phyloP scores from a whole-genome alignment of 2,329 filamentous ascomycete species.

The Bipolaris zeicola region DNA sequence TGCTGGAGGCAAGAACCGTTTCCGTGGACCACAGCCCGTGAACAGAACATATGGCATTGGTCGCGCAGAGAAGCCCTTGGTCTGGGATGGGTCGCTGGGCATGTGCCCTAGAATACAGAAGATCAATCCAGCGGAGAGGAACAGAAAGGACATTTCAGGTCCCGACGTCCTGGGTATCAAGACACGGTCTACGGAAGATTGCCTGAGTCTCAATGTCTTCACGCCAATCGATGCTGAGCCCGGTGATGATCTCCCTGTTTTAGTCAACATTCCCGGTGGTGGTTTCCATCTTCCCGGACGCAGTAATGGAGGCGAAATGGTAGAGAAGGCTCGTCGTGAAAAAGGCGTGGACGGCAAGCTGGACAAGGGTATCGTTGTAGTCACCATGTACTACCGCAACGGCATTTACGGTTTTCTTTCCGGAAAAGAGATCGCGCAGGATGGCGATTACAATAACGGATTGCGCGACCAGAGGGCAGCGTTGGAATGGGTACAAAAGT shows the following conservation, averaged over 20 bases:
- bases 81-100: conserved; percentile 38
- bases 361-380: conserved; percentile 41
- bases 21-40: conserved; percentile 40
- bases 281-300: conserved; percentile 49
- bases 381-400: conserved; percentile 45
- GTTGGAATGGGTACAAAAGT: conserved; percentile 51
- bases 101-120: conserved; percentile 45
- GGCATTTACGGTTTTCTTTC: conserved; percentile 54
- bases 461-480: conserved; percentile 49
- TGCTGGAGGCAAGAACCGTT: conserved; percentile 37
- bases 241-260: conserved; percentile 44
- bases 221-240: conserved; percentile 40
- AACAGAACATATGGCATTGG: conserved; percentile 34
- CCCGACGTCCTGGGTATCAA: conserved; percentile 36
- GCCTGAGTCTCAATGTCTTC: conserved; percentile 50
- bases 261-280: conserved; percentile 55
- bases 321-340: conserved; percentile 37
- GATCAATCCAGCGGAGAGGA: conserved; percentile 34
- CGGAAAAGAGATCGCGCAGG: conserved; percentile 48
- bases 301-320: conserved; percentile 40
- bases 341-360: conserved; percentile 33
- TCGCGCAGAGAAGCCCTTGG: conserved; percentile 28
- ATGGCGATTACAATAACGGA: conserved; percentile 44
- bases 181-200: conserved; percentile 45
- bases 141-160: conserved; percentile 34